Percentiles rank a stretch among this genome's conserved stretches.
phyloP scores from a whole-genome alignment of 192 early-diverging fungal species.

The Chytriomyces hyalinus region DNA sequence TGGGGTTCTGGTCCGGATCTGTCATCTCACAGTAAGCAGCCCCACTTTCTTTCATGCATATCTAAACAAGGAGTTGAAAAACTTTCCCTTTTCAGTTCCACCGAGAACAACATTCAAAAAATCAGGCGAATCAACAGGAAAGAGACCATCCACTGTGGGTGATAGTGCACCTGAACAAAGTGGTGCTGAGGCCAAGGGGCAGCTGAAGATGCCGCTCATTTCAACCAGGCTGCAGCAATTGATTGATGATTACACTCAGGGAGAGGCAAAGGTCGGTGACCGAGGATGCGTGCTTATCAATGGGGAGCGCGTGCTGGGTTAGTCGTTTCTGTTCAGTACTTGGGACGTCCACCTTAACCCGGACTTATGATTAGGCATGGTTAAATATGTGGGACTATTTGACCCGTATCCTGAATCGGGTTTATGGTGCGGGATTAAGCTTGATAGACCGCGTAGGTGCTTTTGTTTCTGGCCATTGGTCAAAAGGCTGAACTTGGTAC shows the following conservation, averaged over 20 bases:
- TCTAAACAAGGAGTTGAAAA: constrained; percentile 14
- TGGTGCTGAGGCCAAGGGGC: neutral
- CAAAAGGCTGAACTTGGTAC: neutral
- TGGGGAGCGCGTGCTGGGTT: constrained; percentile 42
- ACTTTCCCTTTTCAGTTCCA: neutral
- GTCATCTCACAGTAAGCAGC: constrained; percentile 49
- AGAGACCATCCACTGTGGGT: neutral
- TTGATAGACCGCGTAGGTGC: constrained; percentile 46
- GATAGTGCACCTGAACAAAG: neutral
- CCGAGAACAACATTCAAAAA: constrained; percentile 19
- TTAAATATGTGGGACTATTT: constrained; percentile 51
- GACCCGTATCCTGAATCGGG: constrained; percentile 48
- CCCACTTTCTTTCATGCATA: neutral
- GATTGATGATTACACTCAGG: constrained; percentile 36
- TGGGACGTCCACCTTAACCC: neutral
- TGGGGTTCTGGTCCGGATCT: constrained; percentile 53
- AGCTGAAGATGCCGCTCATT: constrained; percentile 29
- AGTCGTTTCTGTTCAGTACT: neutral
- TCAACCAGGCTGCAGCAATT: constrained; percentile 28
- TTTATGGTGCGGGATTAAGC: constrained; percentile 52
- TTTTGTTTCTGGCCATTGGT: neutral
- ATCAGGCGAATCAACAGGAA: neutral
- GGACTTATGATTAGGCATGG: constrained; percentile 34
- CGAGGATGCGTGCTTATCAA: constrained; percentile 43
- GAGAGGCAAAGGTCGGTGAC: constrained; percentile 43